These are phyloP conservation scores for Agaricus bisporus DNA, from an alignment of 768 basidiomycete genomes.

Conservation along the genomic window DNA sequence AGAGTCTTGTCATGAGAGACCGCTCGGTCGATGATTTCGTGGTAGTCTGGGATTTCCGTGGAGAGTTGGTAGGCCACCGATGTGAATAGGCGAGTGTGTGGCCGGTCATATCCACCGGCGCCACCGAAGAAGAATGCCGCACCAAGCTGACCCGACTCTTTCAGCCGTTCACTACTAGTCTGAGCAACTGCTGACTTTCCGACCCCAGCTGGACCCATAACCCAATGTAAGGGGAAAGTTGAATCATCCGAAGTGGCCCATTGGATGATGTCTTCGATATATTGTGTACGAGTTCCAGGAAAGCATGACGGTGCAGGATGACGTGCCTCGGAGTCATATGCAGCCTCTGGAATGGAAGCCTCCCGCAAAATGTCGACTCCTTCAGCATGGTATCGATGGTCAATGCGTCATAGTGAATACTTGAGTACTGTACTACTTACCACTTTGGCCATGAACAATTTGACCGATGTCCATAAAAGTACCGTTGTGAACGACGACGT, in stretches of 20 bases:
- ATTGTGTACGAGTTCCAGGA: neutral
- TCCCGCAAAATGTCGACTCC: neutral
- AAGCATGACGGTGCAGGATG: neutral
- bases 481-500: no score
- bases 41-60: neutral
- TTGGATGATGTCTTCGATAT: neutral
- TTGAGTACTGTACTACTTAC: no score
- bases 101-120: neutral
- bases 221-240: neutral
- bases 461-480: no score
- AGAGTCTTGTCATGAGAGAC: neutral
- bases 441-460: no score
- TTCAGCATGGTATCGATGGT: neutral
- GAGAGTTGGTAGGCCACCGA: conserved; percentile 7
- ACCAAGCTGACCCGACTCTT: neutral
- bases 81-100: conserved; percentile 2
- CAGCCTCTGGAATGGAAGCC: neutral
- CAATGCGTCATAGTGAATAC: no score
- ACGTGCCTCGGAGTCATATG: neutral
- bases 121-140: conserved; percentile 5
- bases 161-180: conserved; percentile 1
- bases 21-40: neutral
- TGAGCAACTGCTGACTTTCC: conserved; percentile 6
- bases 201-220: conserved; percentile 7
- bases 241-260: neutral